Base-by-base conservation (phyloP, 176 grass and related monocot species). In the Dendrocalamus sinicus region DNA sequence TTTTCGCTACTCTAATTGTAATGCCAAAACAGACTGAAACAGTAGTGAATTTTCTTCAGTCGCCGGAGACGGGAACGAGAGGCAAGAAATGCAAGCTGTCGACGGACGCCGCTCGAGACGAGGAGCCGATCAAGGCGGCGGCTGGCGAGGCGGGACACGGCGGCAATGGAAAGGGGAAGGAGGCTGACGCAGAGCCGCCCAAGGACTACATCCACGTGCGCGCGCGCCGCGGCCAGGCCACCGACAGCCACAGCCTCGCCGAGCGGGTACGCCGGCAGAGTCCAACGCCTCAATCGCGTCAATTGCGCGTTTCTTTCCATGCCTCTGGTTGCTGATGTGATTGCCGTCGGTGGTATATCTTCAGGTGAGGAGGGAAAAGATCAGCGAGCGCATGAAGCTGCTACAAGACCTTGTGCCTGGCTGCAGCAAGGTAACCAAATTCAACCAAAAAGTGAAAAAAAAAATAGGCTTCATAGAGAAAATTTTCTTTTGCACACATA, bases 301-400 rank as follows among this genome's bases (percentile, higher is more conserved):
- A 3, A 17, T 75, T 32, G 14, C 61, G 2, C 5, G 10, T 60
- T 89, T 62, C 9, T 22, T 3, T 7, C 12, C 14, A 9, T 37
- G 8, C 8, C 3, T 28, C 9, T 23, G 12, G 12, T 3, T 11
- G 20, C 37, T 62, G 20, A 84, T 11, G 64, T 52, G 32, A 50
- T 51, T 41, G 75, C 54, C 23, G 8, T 24, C 17, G 13, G 32
- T 88, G 40, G 50, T 51, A 69, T 48, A 4, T 72, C 22, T 87
- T 45, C 78, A 97, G 94, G 91, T 97, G 41, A 94, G 94, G 83
- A 92, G 94, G 85, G 94, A 97, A 45, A 94, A 94, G 80, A 97
- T 94, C 75, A 85, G 94, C 80, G 92, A 97, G 57, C 89, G 94
- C 48, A 97, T 94, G 94, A 97, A 97, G 89, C 80, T 97, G 5